Evolutionary conservation across 371 early-diverging fungal species (phyloP), one percentile per base, ranked within the genome.

Genomic region (Mucor mucedo): DNA sequence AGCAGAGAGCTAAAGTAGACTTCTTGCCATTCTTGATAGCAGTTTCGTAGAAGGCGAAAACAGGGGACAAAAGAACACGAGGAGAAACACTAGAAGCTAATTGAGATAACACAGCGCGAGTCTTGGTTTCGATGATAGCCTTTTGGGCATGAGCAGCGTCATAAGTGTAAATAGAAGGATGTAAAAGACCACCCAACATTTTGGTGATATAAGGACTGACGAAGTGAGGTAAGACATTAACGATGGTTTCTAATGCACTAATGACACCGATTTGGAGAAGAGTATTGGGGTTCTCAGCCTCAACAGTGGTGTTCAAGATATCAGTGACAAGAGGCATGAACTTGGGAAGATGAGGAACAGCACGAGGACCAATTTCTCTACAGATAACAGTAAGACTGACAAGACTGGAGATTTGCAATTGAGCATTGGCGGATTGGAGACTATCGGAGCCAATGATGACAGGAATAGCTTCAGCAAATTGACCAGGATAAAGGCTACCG

Each of bases 271-370:
- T 64, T 52, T 88, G 84, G 13, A 91, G 66, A 41, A 77, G 60
- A 8, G 47, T 52, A 21, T 75, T 76, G 7, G 78, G 75, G 4
- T 55, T 63, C 27, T 75, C 77, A 10, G 66, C 77, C 10, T 74
- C 54, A 27, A 76, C 70, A 4, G 79, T 80, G 3, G 40, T 61
- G 3, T 62, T 54, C 14, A 82, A 56, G n/a, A 80, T 58, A 9
- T 78, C 68, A 6, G 89, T 68, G 10, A 89, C 68, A 7, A 79
- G 63, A 52, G 93, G 95, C 88, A 95, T 88, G 48, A 93, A 89
- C 81, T 91, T 88, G 65, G 95, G 93, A 63, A 97, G 74, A 69
- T 82, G 84, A 10, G 94, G 93, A 6, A 96, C 87, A n/a, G 90
- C 82, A 49, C 94, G 90, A 55, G 93, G 82, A 42, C 93, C 94